Base-by-base conservation (phyloP, 495 filamentous ascomycete genomes). In the Aspergillus wentii region DNA sequence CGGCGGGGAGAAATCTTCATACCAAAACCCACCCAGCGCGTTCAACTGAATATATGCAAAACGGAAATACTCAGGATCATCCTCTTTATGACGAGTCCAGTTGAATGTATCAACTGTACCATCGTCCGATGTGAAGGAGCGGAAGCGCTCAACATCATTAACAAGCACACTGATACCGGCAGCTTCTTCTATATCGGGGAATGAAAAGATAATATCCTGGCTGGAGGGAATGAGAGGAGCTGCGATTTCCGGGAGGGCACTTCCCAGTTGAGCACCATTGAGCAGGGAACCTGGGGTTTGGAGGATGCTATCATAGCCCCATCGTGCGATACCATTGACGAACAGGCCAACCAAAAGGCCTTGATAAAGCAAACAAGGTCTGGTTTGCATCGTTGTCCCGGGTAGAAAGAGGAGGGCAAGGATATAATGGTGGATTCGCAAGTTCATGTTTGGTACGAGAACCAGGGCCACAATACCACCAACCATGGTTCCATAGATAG, bases 1-100 rank as follows among this genome's bases (percentile, higher is more conserved):
- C 0, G 89, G 82, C 37, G 74, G 79, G 9, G 85, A 86, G 47
- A 89, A 95, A 61, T 95, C 89, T 38, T 75, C 79, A 48, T 71
- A 75, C 33, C 61, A 59, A 31, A 77, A 74, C 0, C 85, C 84
- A 13, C 66, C 68, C 34, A 69, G 30, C 0, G 57, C 40, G 44
- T 64, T 65, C 9, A 53, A 33, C 46, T 72, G 64, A 61, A 89
- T 77, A 61, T 77, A 86, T n/a, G 71, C 83, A 61, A 94, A 91
- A 11, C 86, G 67, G 58, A 94, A 90, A 51, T 88, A 94, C 61
- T 88, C 83, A 7, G 76, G 71, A 25, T 66, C 61, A 2, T 52
- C 55, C 59, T 61, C 8, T 50, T 59, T 62, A 11, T 69, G 41
- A 8, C 68, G 51, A 3, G 56, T 57, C 68, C 68, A 72, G 17